These are phyloP conservation scores for Penicillium sp. DNA, from an alignment of 2,329 filamentous ascomycete species.

Conservation along the genomic window DNA sequence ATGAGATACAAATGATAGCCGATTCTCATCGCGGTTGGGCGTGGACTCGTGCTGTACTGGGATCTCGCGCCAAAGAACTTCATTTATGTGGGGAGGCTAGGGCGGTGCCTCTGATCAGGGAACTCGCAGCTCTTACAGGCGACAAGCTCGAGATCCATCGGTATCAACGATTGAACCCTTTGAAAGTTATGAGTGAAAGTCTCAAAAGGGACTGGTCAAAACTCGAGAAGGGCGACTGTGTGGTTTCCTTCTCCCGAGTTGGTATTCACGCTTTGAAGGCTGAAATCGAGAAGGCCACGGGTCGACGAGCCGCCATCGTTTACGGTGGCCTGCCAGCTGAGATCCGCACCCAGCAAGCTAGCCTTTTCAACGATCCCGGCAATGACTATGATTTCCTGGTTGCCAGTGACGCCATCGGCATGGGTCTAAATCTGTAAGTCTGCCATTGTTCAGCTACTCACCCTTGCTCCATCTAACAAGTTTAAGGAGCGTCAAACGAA, in stretches of 20 bases:
- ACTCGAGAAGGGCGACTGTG: conserved; percentile 85
- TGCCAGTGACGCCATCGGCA: conserved; percentile 94
- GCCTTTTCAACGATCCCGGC: conserved; percentile 90
- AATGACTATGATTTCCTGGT: conserved; percentile 96
- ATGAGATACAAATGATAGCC: conserved; percentile 98
- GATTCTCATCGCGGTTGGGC: conserved; percentile 82
- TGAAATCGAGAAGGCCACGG: conserved; percentile 76
- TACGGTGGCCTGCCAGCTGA: conserved; percentile 93
- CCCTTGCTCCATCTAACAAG: conserved; percentile 21
- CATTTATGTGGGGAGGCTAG: conserved; percentile 93
- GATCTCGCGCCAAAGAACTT: conserved; percentile 83
- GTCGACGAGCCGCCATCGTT: conserved; percentile 84
- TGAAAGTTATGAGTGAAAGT: conserved; percentile 69
- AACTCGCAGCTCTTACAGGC: conserved; percentile 77
- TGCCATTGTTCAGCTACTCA: neutral
- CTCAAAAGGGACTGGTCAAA: conserved; percentile 67
- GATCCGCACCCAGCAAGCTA: conserved; percentile 87
- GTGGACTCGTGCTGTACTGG: conserved; percentile 90
- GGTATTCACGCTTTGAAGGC: conserved; percentile 80
- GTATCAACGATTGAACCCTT: conserved; percentile 81
- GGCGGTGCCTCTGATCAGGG: conserved; percentile 76
- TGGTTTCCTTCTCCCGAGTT: conserved; percentile 85
- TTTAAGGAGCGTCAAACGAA: conserved; percentile 74
- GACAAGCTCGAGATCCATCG: conserved; percentile 81
- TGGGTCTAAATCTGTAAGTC: conserved; percentile 87